A percentile compares a stretch with the other conserved stretches of the same genome.
These are phyloP conservation scores for Clavispora phyllophila DNA, from an alignment of 805 yeast genomes.

Conservation along the genomic window DNA sequence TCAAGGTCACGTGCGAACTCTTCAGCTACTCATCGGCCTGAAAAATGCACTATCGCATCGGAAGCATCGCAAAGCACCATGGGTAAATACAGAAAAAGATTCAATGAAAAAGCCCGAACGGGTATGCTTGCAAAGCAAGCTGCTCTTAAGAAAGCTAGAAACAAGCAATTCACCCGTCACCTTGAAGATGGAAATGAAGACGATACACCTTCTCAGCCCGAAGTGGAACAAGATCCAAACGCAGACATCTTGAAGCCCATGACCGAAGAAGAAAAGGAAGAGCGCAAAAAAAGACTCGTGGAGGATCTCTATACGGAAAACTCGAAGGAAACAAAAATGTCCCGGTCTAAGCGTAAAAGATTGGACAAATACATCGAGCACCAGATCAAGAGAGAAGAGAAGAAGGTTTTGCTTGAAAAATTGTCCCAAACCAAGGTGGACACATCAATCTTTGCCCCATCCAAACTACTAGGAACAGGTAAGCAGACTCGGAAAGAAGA, in stretches of 20 bases:
- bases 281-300: conserved; percentile 59
- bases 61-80: conserved; percentile 26
- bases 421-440: conserved; percentile 66
- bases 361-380: conserved; percentile 90
- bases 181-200: conserved; percentile 22
- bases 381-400: conserved; percentile 84
- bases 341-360: conserved; percentile 68
- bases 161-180: conserved; percentile 59
- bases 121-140: conserved; percentile 81
- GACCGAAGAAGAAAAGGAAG: conserved; percentile 56
- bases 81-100: conserved; percentile 80
- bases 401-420: conserved; percentile 68
- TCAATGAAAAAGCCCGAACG: conserved; percentile 79
- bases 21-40: not conserved
- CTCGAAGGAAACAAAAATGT: conserved; percentile 57
- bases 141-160: conserved; percentile 59
- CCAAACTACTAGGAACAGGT: conserved; percentile 76
- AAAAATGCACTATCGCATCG: not conserved
- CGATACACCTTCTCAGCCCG: conserved; percentile 5
- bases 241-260: conserved; percentile 59
- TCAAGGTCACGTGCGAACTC: not conserved
- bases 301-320: conserved; percentile 54
- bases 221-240: conserved; percentile 44
- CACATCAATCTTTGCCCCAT: conserved; percentile 61
- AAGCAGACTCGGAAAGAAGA: conserved; percentile 62